Evolutionary conservation across 2,329 filamentous ascomycete species (phyloP).

Genomic region (Chrysoporthe austroafricana): DNA sequence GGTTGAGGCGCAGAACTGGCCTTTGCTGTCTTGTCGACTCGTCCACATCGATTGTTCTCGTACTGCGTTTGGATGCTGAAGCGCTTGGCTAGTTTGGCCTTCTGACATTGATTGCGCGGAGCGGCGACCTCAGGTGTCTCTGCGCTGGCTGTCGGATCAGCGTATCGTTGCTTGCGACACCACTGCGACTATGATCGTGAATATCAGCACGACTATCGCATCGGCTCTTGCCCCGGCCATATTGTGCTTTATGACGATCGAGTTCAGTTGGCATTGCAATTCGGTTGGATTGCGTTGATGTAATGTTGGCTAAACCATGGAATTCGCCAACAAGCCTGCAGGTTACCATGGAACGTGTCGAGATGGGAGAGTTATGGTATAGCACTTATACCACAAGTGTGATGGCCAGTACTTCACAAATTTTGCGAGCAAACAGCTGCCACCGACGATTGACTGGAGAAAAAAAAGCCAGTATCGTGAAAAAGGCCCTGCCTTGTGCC

Average conservation of each 20-base stretch:
- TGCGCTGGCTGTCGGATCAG: not conserved
- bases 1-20: not conserved
- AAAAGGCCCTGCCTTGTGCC: not conserved
- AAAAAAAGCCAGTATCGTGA: not conserved
- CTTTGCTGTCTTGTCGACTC: constrained; percentile 6
- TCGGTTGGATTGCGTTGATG: not conserved
- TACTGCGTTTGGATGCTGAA: not conserved
- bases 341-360: not conserved
- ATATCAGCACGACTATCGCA: not conserved
- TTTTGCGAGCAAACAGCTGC: not conserved
- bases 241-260: not conserved
- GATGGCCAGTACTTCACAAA: not conserved
- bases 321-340: not conserved
- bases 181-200: not conserved
- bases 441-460: not conserved
- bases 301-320: not conserved
- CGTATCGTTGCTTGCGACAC: not conserved
- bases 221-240: constrained; percentile 7
- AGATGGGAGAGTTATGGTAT: not conserved
- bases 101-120: not conserved
- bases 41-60: not conserved
- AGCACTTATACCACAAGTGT: not conserved
- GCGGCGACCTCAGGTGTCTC: constrained; percentile 2
- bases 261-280: not conserved
- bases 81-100: not conserved